phyloP scores from a whole-genome alignment of 2,329 filamentous ascomycete species.

The Whalleya microplaca region DNA sequence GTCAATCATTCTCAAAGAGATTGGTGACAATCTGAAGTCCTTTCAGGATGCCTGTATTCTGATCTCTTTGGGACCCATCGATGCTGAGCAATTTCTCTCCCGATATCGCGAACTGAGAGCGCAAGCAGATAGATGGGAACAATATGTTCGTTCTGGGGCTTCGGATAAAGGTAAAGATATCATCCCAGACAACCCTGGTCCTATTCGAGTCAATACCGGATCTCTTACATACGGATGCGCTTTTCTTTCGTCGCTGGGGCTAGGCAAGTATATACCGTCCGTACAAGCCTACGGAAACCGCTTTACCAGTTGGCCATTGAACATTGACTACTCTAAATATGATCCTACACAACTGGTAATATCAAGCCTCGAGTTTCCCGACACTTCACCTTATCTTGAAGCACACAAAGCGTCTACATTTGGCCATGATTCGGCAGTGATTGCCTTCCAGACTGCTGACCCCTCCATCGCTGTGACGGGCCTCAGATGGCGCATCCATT shows the following conservation, averaged over 20 bases:
- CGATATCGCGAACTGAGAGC: not conserved
- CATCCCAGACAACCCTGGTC: not conserved
- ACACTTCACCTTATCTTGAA: too few species aligned
- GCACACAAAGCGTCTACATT: too few species aligned
- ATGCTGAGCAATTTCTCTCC: not conserved
- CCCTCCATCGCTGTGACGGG: not conserved
- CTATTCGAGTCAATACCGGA: not conserved
- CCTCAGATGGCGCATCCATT: not conserved
- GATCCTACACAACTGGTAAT: not conserved
- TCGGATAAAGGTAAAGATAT: not conserved
- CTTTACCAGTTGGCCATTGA: not conserved
- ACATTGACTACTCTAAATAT: not conserved
- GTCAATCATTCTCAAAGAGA: constrained; percentile 3
- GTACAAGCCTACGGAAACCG: not conserved
- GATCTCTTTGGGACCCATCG: not conserved
- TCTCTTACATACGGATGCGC: constrained; percentile 1
- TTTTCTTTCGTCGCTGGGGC: not conserved
- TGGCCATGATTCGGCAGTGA: not conserved
- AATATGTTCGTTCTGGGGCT: not conserved
- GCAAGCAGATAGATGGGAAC: not conserved
- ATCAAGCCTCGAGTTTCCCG: not conserved
- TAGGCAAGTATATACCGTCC: not conserved
- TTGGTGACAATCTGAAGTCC: not conserved
- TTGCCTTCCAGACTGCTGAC: not conserved
- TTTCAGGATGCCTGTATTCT: not conserved